Evolutionary conservation across 2,329 filamentous ascomycete species (phyloP).

Genomic region (Xylaria sp.): DNA sequence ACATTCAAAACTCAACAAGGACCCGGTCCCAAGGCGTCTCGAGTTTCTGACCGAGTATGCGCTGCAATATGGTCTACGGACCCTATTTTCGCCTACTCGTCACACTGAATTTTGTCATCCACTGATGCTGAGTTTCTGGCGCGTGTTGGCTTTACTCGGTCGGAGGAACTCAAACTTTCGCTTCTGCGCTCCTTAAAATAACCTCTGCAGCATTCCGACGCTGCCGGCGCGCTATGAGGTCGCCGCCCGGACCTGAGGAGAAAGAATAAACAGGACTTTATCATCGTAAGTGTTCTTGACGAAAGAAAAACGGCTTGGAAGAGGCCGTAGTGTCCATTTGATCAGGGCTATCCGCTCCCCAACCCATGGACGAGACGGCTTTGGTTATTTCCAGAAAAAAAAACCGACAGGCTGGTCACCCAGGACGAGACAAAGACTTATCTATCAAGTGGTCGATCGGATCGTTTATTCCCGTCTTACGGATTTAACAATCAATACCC

Average conservation of each 20-base stretch:
- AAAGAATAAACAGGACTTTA: background rate
- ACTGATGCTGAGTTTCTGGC: constrained; percentile 9
- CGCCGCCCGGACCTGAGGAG: constrained; percentile 18
- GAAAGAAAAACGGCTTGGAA: constrained; percentile 5
- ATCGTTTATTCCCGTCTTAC: constrained; percentile 37
- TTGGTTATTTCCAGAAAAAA: constrained; percentile 3
- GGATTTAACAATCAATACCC: constrained; percentile 30
- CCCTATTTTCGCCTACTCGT: constrained; percentile 2
- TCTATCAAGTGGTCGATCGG: constrained; percentile 32
- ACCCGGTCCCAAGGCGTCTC: background rate
- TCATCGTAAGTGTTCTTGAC: constrained; percentile 9
- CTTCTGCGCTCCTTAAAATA: constrained; percentile 8
- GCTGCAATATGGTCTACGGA: constrained; percentile 3
- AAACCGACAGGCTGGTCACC: background rate
- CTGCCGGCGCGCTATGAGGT: constrained; percentile 16
- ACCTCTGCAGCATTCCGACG: constrained; percentile 34
- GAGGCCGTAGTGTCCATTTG: constrained; percentile 18
- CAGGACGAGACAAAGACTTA: constrained; percentile 13
- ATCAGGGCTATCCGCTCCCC: constrained; percentile 14
- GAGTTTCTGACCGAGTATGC: constrained; percentile 10
- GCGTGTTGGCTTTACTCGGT: constrained; percentile 9
- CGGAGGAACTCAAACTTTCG: constrained; percentile 10
- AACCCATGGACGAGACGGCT: constrained; percentile 8
- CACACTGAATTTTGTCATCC: constrained; percentile 11
- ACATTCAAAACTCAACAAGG: constrained; percentile 11